These are phyloP conservation scores for Talaromyces borbonicus DNA, from an alignment of 495 filamentous ascomycete species.

Conservation along the genomic window DNA sequence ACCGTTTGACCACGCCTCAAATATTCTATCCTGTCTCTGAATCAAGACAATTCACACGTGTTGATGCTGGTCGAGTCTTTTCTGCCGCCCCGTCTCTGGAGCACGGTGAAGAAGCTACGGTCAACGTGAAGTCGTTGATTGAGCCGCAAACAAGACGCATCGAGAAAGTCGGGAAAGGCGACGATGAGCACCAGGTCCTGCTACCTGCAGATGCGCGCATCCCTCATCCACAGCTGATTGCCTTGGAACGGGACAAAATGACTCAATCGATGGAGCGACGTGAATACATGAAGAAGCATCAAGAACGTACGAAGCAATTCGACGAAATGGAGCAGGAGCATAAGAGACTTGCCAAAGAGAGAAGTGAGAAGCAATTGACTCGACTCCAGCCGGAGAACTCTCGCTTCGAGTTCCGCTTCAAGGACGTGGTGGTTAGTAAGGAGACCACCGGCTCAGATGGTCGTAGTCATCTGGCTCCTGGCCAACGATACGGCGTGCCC, in stretches of 20 bases:
- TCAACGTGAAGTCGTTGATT: slow-evolving; percentile 22
- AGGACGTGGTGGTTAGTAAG: slow-evolving; percentile 46
- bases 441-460: slow-evolving; percentile 54
- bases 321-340: slow-evolving; percentile 28
- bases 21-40: slow-evolving; percentile 87
- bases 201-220: slow-evolving; percentile 79
- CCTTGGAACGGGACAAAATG: slow-evolving; percentile 38
- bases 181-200: slow-evolving; percentile 40
- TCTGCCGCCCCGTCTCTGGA: slow-evolving; percentile 33
- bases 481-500: slow-evolving; percentile 61
- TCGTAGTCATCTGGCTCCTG: slow-evolving; percentile 43
- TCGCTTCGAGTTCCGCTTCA: slow-evolving; percentile 75
- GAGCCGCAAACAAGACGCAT: slow-evolving; percentile 20
- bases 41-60: slow-evolving; percentile 79
- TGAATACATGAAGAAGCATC: slow-evolving; percentile 28
- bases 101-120: slow-evolving; percentile 9
- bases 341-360: slow-evolving; percentile 27
- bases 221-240: slow-evolving; percentile 76
- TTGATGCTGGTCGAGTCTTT: slow-evolving; percentile 83
- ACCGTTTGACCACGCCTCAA: slow-evolving; percentile 68
- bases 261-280: slow-evolving; percentile 18
- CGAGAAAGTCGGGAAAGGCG: slow-evolving; percentile 35
- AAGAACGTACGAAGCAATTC: slow-evolving; percentile 34
- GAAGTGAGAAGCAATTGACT: slow-evolving; percentile 26
- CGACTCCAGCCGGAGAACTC: slow-evolving; percentile 41